These are phyloP conservation scores for Akanthomyces lecanii DNA, from an alignment of 2,329 filamentous ascomycete genomes.

Conservation along the genomic window DNA sequence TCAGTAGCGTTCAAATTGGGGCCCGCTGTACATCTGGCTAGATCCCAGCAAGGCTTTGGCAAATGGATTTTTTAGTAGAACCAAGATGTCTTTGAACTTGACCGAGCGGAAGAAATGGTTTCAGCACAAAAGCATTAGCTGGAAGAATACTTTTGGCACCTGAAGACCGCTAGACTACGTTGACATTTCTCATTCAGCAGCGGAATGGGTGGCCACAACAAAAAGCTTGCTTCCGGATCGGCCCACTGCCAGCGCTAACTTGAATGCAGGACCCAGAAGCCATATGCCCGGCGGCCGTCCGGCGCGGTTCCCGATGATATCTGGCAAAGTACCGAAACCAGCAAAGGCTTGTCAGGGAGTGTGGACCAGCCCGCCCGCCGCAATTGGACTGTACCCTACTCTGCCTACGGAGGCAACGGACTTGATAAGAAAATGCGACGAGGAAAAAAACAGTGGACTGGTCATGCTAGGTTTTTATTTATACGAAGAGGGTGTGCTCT, in stretches of 20 bases:
- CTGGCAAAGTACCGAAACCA: conserved; percentile 12
- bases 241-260: conserved; percentile 4
- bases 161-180: background rate
- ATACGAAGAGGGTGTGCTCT: background rate
- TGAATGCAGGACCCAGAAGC: background rate
- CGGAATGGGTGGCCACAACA: background rate
- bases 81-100: background rate
- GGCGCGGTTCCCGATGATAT: conserved; percentile 13
- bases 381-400: background rate
- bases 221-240: conserved; percentile 11
- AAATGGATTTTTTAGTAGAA: background rate
- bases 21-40: background rate
- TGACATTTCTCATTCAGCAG: background rate
- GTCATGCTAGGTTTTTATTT: conserved; percentile 1
- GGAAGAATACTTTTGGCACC: background rate
- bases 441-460: conserved; percentile 10
- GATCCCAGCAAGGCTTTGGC: background rate
- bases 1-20: background rate
- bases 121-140: background rate
- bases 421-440: conserved; percentile 9
- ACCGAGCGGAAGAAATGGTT: background rate
- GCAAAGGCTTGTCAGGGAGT: conserved; percentile 1
- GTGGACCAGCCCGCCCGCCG: background rate
- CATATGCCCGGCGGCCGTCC: conserved; percentile 2
- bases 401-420: background rate